Evolutionary conservation across 306 rosid species (phyloP).

Genomic region (Cyamopsis tetragonoloba): DNA sequence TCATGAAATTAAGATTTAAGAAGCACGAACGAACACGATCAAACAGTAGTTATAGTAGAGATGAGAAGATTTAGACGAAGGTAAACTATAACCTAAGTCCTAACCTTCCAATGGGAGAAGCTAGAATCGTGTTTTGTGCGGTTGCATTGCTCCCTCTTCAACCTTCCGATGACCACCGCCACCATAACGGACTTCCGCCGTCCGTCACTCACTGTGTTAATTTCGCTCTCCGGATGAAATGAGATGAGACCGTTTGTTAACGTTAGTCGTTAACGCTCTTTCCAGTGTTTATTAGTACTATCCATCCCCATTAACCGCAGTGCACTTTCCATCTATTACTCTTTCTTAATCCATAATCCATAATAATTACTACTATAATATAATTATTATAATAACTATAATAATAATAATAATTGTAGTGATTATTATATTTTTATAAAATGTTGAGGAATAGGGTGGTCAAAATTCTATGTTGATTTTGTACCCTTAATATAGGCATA

Average conservation of each 20-base stretch:
- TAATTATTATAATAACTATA: neutral
- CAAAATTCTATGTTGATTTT: too few relatives aligned
- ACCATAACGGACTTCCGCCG: constrained; percentile 5
- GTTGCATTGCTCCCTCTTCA: constrained; percentile 65
- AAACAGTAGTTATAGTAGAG: too few relatives aligned
- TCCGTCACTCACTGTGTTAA: too few relatives aligned
- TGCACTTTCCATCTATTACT: neutral
- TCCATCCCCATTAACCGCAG: neutral
- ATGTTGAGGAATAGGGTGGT: too few relatives aligned
- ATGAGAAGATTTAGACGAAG: neutral
- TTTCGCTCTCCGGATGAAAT: neutral
- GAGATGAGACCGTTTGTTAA: constrained; percentile 18
- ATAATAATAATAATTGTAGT: too few relatives aligned
- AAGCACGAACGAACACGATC: too few relatives aligned
- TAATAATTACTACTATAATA: too few relatives aligned
- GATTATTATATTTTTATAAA: too few relatives aligned
- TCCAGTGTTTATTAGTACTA: too few relatives aligned
- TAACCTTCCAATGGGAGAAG: constrained; percentile 81
- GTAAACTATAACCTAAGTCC: too few relatives aligned
- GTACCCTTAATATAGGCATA: neutral
- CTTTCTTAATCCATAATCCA: neutral
- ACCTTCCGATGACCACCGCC: constrained; percentile 7
- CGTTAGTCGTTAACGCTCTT: neutral
- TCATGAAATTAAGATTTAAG: neutral
- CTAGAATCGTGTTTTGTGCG: constrained; percentile 61